Evolutionary conservation across 164 flowering plant genomes (phyloP), one percentile per base, ranked within the genome.

Genomic region (grape (Vitis vinifera)): DNA sequence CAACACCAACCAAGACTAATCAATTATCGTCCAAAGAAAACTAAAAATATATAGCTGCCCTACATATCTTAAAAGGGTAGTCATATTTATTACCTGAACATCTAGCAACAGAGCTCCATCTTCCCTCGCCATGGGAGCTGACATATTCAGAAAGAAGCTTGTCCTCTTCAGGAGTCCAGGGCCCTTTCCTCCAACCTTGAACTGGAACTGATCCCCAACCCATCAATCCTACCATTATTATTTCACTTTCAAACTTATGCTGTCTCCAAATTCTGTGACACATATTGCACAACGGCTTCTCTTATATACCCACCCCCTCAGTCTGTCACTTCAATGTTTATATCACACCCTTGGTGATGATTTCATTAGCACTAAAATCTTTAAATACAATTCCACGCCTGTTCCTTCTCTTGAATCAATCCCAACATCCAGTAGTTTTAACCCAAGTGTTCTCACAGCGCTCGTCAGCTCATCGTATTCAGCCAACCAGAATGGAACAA

Each of bases 111-210:
- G 78, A 84, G 44, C 81, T 86, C 91, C 91, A 88, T 73, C 86
- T 82, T 67, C 91, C 89, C 44, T 86, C 91, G 12, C 89, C 91
- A 77, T 86, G 72, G 65, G 61, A 68, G 48, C 49, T 79, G 2
- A 88, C 82, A 80, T 88, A 79, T 15, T 81, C 78, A 62, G 56
- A 29, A 1, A 88, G 87, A 64, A 88, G 51, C 77, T 69, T 84
- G 55, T 88, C 89, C 63, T 88, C 91, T 61, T 86, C 84, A 51
- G 82, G 80, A 57, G 88, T 86, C 91, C 91, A 88, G 48, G 91
- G 89, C 8, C 91, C 89, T 70, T 88, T 88, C 76, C 88, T 81
- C 87, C 88, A 82, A 14, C 82, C 87, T 71, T 81, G 72, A 6
- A 75, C 73, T 59, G 10, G 44, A 47, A 13, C 62, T 37, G 44